Conservation (phyloP, 148 eudicot species). For the Suaeda aralocaspica region DNA sequence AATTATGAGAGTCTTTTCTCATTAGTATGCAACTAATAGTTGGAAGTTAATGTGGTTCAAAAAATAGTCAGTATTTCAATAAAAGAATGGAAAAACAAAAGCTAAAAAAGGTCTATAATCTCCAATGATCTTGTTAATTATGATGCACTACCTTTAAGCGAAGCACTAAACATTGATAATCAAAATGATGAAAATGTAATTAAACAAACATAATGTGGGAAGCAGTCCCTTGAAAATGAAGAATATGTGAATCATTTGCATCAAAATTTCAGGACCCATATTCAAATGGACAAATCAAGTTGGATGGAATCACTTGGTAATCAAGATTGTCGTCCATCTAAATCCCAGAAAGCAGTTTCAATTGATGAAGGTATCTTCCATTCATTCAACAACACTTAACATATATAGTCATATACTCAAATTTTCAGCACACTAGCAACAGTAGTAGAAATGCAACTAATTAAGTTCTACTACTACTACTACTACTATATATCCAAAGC, state of each 20-base stretch:
- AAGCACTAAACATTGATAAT: not conserved
- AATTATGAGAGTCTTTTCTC: no score
- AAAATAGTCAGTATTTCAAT: no score
- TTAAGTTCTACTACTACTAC: not conserved
- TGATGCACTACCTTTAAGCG: not conserved
- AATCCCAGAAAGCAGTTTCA: not conserved
- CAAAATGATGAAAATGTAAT: not conserved
- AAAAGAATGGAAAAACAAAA: no score
- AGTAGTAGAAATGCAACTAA: not conserved
- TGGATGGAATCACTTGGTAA: slow-evolving; percentile 7
- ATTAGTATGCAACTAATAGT: no score
- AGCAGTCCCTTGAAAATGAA: not conserved
- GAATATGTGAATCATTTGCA: not conserved
- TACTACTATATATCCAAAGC: not conserved
- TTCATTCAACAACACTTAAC: not conserved
- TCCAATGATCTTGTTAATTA: no score
- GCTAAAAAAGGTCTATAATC: no score
- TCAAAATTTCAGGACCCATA: not conserved
- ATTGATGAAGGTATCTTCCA: slow-evolving; percentile 3
- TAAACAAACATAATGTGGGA: not conserved
- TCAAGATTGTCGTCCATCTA: slow-evolving; percentile 13
- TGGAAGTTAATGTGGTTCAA: no score
- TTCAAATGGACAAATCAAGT: not conserved
- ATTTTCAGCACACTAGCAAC: slow-evolving; percentile 1
- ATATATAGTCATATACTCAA: no score